Base-by-base conservation (phyloP, 2,329 filamentous ascomycete genomes). In the Nemania sp. region DNA sequence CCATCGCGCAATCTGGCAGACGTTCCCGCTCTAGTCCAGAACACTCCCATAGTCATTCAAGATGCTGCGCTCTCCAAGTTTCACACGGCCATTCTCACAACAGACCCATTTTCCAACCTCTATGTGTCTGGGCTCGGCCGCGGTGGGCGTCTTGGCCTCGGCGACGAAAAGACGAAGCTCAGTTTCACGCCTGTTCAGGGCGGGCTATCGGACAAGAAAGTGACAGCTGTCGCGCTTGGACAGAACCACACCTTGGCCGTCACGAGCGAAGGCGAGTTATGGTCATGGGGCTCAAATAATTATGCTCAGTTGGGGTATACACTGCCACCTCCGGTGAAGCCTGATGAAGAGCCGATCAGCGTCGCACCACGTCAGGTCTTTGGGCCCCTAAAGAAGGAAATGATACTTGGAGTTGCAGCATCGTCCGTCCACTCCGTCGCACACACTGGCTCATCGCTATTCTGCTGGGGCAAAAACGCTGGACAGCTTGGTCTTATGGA, bases 401-500 rank as follows among this genome's bases (percentile, higher is more conserved):
- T 76, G 1, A 82, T 97, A 14, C 71, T 89, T 19, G 94, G 94
- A 0, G 83, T 92, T 51, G 91, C 94, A 2, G 93, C 94, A 6
- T 97, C 94, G 1, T 80, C 90, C 0, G 86, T 96, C 33, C 94
- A 99, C 72, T 97, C 94, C 0, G 92, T 95, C 3, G 90, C 91
- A 0, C 89, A 94, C 66, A 97, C 91, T 0, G 80, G 82, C 1
- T 83, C 84, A 0, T 90, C 90, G 1, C 75, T 99, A 1, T 99
- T 90, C 68, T 96, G 91, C 2, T 99, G 96, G 80, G 94, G 94
- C 19, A 95, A 94, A 65, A 99, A 97, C 64, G 86, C 91, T 63
- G 94, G 94, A 1, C 94, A 99, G 70, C 81, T 99, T 41, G 94
- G 91, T 5, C 80, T 99, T 48, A 91, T 97, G 75, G 94, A 97